A percentile compares a stretch with the other conserved stretches of the same genome.
Evolutionary conservation across 1,284 basidiomycete species (phyloP).

Genomic region (Rugosomyces carneus): DNA sequence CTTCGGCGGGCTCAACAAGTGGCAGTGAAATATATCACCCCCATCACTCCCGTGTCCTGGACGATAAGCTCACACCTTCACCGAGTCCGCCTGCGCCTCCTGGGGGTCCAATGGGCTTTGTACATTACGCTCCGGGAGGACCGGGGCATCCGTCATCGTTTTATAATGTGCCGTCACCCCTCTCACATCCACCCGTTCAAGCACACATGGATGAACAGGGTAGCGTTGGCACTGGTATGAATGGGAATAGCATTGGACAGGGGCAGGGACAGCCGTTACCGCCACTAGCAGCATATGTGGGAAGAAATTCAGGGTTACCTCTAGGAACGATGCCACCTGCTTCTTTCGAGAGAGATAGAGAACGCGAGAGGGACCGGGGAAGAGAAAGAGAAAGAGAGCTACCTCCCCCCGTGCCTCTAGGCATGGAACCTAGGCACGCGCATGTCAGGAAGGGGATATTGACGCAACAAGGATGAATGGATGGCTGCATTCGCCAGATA

Average conservation of each 20-base stretch:
- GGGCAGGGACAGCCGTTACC: slow-evolving; percentile 2
- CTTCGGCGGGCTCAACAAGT: slow-evolving; percentile 46
- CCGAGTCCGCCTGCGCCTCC: slow-evolving; percentile 37
- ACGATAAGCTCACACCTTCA: slow-evolving; percentile 43
- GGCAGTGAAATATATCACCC: slow-evolving; percentile 52
- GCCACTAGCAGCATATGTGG: slow-evolving; percentile 5
- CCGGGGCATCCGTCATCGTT: slow-evolving; percentile 23
- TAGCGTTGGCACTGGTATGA: background rate
- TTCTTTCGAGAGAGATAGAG: slow-evolving; percentile 43
- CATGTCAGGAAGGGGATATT: slow-evolving; percentile 28
- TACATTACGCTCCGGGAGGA: slow-evolving; percentile 39
- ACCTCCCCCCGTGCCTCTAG: slow-evolving; percentile 32
- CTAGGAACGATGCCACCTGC: slow-evolving; percentile 34
- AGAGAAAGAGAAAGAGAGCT: slow-evolving; percentile 29
- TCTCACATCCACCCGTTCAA: slow-evolving; percentile 26
- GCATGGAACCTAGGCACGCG: slow-evolving; percentile 29
- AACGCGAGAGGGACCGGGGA: slow-evolving; percentile 36
- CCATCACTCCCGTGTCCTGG: slow-evolving; percentile 30
- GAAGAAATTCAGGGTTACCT: slow-evolving; percentile 19
- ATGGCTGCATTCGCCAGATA: background rate
- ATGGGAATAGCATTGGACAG: slow-evolving; percentile 8
- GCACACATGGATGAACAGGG: background rate
- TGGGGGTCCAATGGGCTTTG: slow-evolving; percentile 37
- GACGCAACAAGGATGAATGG: slow-evolving; percentile 27
- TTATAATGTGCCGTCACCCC: slow-evolving; percentile 40